Evolutionary conservation across 2,329 filamentous ascomycete species (phyloP).

Genomic region (Fusarium sp.): DNA sequence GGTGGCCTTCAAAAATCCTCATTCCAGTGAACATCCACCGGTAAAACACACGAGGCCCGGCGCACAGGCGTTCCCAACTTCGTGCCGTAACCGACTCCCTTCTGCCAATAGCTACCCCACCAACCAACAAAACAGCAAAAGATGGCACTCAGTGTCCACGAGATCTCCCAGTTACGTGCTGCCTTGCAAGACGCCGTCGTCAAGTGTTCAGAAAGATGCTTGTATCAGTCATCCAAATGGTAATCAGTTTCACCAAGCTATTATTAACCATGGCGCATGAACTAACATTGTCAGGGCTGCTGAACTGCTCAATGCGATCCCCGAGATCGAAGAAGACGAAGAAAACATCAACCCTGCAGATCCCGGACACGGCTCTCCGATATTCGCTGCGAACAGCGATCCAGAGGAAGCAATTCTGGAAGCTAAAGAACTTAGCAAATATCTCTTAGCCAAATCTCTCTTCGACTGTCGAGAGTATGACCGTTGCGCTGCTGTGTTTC

Average conservation of each 20-base stretch:
- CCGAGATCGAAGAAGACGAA: conserved; percentile 68
- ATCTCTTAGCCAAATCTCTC: conserved; percentile 89
- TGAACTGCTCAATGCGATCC: conserved; percentile 88
- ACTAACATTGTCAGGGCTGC: conserved; percentile 75
- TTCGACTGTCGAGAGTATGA: conserved; percentile 97
- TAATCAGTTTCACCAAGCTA: conserved; percentile 51
- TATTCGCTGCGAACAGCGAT: conserved; percentile 70
- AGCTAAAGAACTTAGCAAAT: conserved; percentile 81
- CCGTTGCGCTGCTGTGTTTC: conserved; percentile 88
- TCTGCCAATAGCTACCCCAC: conserved; percentile 25
- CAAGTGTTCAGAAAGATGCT: conserved; percentile 91
- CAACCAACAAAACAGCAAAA: conserved; percentile 29
- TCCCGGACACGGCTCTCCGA: conserved; percentile 55
- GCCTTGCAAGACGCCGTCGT: conserved; percentile 86
- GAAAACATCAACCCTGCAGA: conserved; percentile 49
- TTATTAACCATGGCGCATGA: not conserved
- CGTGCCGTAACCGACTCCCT: conserved; percentile 6
- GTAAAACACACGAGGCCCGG: not conserved
- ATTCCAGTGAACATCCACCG: not conserved
- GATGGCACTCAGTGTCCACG: conserved; percentile 67
- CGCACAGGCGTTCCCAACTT: conserved; percentile 1
- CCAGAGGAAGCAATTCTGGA: conserved; percentile 80
- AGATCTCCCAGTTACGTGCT: conserved; percentile 72
- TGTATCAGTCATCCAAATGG: conserved; percentile 98
- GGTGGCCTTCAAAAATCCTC: not conserved